Conservation (phyloP, 257 asterid genomes). For the Solanum tarijense region DNA sequence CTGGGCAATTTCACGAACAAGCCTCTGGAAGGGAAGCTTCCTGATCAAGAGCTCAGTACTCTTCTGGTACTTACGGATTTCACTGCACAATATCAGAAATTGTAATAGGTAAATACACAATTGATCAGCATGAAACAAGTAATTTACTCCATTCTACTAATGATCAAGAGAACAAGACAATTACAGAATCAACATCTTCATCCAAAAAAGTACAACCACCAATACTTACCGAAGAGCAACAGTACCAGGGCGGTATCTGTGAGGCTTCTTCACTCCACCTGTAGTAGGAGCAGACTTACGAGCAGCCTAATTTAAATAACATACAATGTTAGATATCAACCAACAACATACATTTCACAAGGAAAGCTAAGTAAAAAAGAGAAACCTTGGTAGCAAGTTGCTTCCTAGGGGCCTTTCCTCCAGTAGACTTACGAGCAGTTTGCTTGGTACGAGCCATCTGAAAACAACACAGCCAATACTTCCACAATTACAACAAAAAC, state of each 20-base stretch:
- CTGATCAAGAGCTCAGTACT: slow-evolving; percentile 75
- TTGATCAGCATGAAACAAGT: no score
- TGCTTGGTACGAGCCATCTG: slow-evolving; percentile 79
- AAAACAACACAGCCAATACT: background rate
- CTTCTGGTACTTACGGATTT: slow-evolving; percentile 68
- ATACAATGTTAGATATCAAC: background rate
- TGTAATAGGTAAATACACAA: background rate
- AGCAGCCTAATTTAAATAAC: slow-evolving; percentile 32
- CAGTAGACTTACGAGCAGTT: slow-evolving; percentile 72
- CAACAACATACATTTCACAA: background rate
- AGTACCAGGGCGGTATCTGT: slow-evolving; percentile 73
- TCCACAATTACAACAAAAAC: background rate
- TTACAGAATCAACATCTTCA: background rate
- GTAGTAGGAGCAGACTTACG: slow-evolving; percentile 84
- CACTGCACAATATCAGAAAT: slow-evolving; percentile 19
- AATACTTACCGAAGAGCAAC: slow-evolving; percentile 56
- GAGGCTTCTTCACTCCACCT: slow-evolving; percentile 75
- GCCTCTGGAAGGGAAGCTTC: slow-evolving; percentile 79
- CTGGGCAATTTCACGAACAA: slow-evolving; percentile 74
- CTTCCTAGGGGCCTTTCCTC: slow-evolving; percentile 80
- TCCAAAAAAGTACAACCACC: accelerated
- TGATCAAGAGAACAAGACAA: background rate
- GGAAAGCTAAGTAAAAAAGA: background rate
- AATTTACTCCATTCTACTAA: background rate
- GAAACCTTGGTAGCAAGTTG: slow-evolving; percentile 62